Percentiles rank a stretch among this genome's conserved stretches.
Conservation (phyloP, 2,329 filamentous ascomycete genomes). For the Colletotrichum gloeosporioides region DNA sequence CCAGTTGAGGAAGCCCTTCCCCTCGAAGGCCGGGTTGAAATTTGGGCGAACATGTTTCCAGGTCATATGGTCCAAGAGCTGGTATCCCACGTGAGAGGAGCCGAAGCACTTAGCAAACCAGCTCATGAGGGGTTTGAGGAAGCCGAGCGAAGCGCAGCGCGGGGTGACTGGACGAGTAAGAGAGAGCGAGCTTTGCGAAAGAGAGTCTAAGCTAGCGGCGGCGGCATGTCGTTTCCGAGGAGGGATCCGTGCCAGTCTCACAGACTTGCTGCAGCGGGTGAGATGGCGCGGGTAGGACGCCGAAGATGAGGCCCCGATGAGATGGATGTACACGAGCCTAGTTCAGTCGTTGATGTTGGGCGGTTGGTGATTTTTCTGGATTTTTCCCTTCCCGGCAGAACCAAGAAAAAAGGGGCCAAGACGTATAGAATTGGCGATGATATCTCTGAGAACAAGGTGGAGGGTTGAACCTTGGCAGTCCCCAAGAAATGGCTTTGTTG, state of each 20-base stretch:
- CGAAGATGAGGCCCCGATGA: conserved; percentile 16
- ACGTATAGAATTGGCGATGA: neutral
- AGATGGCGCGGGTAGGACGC: neutral
- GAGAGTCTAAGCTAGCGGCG: conserved; percentile 14
- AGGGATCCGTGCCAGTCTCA: conserved; percentile 21
- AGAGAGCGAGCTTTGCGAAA: neutral
- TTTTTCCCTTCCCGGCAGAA: neutral
- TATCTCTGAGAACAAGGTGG: neutral
- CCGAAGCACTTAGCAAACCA: neutral
- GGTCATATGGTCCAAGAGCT: conserved; percentile 18
- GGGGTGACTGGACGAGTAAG: neutral
- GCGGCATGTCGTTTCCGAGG: conserved; percentile 18
- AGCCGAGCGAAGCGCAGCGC: conserved; percentile 5
- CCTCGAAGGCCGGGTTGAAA: conserved; percentile 6
- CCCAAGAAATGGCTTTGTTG: neutral
- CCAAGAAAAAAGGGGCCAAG: neutral
- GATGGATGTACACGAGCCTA: neutral
- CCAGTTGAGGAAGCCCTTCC: conserved; percentile 10
- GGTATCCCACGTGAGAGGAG: conserved; percentile 20
- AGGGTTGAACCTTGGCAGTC: neutral
- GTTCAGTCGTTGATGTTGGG: neutral
- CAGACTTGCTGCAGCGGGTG: conserved; percentile 12
- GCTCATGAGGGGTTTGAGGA: neutral
- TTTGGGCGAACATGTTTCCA: conserved; percentile 8
- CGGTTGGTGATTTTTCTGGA: neutral